Percentiles rank a stretch among this genome's conserved stretches.
Evolutionary conservation across 352 stramenopile species (phyloP).

Genomic region (Blastocystis sp.): DNA sequence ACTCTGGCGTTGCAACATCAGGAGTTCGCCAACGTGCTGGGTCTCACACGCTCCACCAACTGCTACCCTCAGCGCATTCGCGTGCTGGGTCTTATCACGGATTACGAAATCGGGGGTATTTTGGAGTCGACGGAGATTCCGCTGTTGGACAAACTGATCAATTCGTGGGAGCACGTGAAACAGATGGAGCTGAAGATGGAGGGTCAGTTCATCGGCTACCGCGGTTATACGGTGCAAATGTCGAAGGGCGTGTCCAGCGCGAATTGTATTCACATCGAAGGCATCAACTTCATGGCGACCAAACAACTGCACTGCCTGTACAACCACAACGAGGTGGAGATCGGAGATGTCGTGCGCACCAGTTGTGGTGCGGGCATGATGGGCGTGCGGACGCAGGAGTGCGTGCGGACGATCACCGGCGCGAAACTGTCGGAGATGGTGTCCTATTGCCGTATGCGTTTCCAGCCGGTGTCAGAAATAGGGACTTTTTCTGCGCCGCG

Average conservation of each 20-base stretch:
- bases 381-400: background rate
- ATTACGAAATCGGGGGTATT: background rate
- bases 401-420: background rate
- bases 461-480: background rate
- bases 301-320: background rate
- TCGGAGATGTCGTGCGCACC: slow-evolving; percentile 5
- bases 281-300: background rate
- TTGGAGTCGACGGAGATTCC: background rate
- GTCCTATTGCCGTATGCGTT: slow-evolving; percentile 5
- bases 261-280: background rate
- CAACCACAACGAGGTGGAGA: background rate
- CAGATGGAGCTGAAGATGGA: background rate
- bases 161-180: background rate
- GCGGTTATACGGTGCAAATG: background rate
- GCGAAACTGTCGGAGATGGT: background rate
- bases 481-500: background rate
- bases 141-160: background rate
- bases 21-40: background rate
- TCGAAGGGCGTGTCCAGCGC: background rate
- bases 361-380: background rate
- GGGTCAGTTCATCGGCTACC: background rate
- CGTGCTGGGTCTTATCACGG: background rate
- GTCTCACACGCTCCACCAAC: background rate
- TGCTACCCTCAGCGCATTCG: background rate
- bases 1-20: background rate